Evolutionary conservation across 495 filamentous ascomycete genomes (phyloP), one percentile per base, ranked within the genome.

Genomic region (Trichoderma asperelloides): DNA sequence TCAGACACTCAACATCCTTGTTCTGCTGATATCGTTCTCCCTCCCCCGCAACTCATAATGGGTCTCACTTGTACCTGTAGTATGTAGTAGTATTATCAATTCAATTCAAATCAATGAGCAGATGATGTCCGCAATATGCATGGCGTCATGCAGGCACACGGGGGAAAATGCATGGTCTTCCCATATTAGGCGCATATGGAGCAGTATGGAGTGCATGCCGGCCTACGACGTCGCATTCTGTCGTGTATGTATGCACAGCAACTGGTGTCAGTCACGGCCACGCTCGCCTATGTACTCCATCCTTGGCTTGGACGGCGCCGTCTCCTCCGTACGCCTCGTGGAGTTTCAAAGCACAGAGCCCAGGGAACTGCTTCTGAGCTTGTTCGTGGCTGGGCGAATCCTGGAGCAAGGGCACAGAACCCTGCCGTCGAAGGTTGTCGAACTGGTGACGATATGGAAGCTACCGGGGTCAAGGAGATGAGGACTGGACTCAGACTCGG

Each of bases 141-240:
- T 60, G 55, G 55, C 55, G 55, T 25, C 55, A 60, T 60, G 55
- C 55, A 60, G 55, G 55, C 55, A 60, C 55, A 60, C 55, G 25
- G 55, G 55, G 55, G 55, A 12, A 51, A 23, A 12, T 57, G 49
- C 49, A 57, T 21, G 49, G 41, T 51, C 18, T 51, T 18, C 18
- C 3, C 21, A 21, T 51, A 51, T 23, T 51, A 23, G 47, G 47
- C n/a, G 47, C 47, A 51, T 51, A 21, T 21, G 21, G 33, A 37
- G 33, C 33, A 21, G 3, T 21, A 51, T 51, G 47, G 18, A 51
- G 21, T 4, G 43, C 43, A 47, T 47, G 4, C 18, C 47, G 16
- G n/a, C 18, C 47, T 21, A 4, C 4, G 8, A 30, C 13, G 16
- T 30, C 28, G 55, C 25, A 13, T 18, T 23, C 9, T 51, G 16